Evolutionary conservation across 2,329 filamentous ascomycete species (phyloP), one percentile per base, ranked within the genome.

Genomic region (Fusarium sp.): DNA sequence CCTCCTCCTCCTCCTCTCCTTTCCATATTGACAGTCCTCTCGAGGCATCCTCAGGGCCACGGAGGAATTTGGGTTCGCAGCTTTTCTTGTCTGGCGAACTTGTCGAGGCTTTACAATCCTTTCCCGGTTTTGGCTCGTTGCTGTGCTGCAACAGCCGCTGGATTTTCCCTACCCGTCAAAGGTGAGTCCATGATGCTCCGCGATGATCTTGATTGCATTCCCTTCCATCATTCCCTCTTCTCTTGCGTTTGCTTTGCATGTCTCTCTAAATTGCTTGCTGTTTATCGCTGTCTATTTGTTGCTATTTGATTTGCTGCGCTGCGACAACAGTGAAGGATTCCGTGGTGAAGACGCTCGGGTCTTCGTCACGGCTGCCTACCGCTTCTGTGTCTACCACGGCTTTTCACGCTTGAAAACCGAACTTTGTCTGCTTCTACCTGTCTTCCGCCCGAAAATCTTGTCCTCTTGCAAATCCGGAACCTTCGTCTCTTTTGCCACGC

Each of bases 181-280:
- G 74, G 76, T 78, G 52, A 78, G 76, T 78, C 59, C 66, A 63
- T 62, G 67, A 71, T 72, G 48, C 66, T 73, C 61, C 60, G 63
- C 66, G 68, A 67, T 66, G 43, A 34, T 62, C 48, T 68, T 75
- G 50, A 63, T 66, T 37, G 35, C 61, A 64, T 73, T 13, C 39
- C 48, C 32, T 66, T 62, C 45, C 32, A 69, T 56, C 56, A 50
- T 41, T 34, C 18, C 13, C 16, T 52, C 43, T 50, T 27, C 34
- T 39, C 25, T 39, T 58, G 35, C 41, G 11, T 64, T 57, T 64
- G 48, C 11, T 45, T 57, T 56, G 35, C 58, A 57, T 41, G 59
- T 27, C 20, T 30, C 43, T 39, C 37, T 30, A 11, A 61, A 54
- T 6, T 41, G n/a, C 52, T 74, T 57, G 54, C 56, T 25, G 57